Evolutionary conservation across 2,329 filamentous ascomycete genomes (phyloP).

Genomic region (Ophiocordyceps polyrhachis-furcata): DNA sequence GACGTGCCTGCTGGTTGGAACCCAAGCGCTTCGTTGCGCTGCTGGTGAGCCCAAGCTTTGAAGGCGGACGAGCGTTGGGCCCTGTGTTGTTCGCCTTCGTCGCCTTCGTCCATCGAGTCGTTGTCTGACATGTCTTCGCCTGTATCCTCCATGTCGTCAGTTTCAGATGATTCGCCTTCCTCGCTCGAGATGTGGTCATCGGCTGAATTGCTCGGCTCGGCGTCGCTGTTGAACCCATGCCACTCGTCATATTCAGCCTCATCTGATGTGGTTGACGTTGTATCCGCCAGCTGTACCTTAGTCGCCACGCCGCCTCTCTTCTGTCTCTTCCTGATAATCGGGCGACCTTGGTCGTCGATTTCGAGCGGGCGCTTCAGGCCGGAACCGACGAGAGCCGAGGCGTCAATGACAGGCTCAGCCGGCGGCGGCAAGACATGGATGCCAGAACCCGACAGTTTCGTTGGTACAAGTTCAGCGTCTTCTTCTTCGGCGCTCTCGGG

Average conservation of each 20-base stretch:
- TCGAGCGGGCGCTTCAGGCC: conserved; percentile 80
- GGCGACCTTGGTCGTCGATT: conserved; percentile 57
- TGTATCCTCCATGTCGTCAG: conserved; percentile 9
- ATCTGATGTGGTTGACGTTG: conserved; percentile 19
- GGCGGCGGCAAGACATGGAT: not conserved
- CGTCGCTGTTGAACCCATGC: conserved; percentile 40
- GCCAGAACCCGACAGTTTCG: conserved; percentile 2
- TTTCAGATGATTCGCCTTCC: conserved; percentile 9
- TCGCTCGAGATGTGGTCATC: conserved; percentile 6
- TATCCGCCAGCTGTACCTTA: conserved; percentile 26
- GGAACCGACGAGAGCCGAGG: conserved; percentile 33
- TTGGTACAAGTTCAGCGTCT: not conserved
- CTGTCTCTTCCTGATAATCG: conserved; percentile 68
- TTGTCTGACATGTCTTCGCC: conserved; percentile 11
- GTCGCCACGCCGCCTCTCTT: conserved; percentile 44
- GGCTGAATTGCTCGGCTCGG: conserved; percentile 6
- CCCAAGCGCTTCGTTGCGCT: conserved; percentile 69
- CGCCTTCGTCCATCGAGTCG: conserved; percentile 12
- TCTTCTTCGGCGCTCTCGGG: conserved; percentile 6
- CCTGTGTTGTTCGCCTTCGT: conserved; percentile 7
- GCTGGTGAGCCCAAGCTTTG: conserved; percentile 80
- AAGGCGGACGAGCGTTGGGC: conserved; percentile 44
- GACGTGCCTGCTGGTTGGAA: conserved; percentile 28
- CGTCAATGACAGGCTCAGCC: conserved; percentile 1
- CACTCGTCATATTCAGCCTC: conserved; percentile 31